A percentile compares a stretch with the other conserved stretches of the same genome.
Evolutionary conservation across 2,329 filamentous ascomycete species (phyloP).

Genomic region (Botrytis cinerea): DNA sequence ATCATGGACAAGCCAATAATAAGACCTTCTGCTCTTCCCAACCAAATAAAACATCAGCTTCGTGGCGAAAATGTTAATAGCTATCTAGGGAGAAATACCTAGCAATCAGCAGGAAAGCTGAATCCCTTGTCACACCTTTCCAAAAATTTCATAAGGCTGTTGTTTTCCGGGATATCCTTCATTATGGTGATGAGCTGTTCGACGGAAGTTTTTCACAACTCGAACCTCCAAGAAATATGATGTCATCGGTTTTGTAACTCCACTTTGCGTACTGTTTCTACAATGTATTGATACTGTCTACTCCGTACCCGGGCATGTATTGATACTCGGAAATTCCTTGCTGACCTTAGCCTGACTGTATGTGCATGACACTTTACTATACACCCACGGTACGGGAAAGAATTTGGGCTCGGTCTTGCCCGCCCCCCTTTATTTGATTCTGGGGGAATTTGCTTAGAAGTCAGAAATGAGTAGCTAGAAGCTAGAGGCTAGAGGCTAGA

Average conservation of each 20-base stretch:
- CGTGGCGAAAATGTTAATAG: background rate
- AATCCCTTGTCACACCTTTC: background rate
- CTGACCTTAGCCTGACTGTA: background rate
- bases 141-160: background rate
- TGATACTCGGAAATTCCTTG: background rate
- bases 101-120: background rate
- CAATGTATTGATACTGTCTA: background rate
- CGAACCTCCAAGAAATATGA: background rate
- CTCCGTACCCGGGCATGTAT: background rate
- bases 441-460: background rate
- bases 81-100: background rate
- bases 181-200: conserved; percentile 12
- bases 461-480: background rate
- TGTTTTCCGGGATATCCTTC: conserved; percentile 1
- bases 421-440: background rate
- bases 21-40: background rate
- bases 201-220: background rate
- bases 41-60: background rate
- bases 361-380: background rate
- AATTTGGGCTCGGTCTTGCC: background rate
- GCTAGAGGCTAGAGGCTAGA: background rate
- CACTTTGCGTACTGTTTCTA: background rate
- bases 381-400: background rate
- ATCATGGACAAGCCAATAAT: background rate
- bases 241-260: background rate